Percentiles rank a stretch among this genome's conserved stretches.
phyloP scores from a whole-genome alignment of 2,329 filamentous ascomycete genomes.

The Alternaria dauci region DNA sequence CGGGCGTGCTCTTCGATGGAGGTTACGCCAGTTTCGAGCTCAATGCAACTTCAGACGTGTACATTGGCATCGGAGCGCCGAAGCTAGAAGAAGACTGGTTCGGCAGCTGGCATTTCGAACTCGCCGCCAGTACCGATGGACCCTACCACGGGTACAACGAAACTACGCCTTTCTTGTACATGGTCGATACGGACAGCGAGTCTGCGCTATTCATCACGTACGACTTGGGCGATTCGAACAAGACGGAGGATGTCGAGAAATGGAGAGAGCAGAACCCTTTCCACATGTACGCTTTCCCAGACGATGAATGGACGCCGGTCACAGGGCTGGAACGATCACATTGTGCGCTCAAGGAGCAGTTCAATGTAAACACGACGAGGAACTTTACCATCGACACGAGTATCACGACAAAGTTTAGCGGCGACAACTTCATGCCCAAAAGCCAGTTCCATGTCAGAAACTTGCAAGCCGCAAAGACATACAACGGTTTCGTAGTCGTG shows the following conservation, averaged over 20 bases:
- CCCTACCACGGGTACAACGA: slow-evolving; percentile 75
- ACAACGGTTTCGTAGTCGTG: slow-evolving; percentile 76
- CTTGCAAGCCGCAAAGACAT: slow-evolving; percentile 75
- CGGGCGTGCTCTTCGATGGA: slow-evolving; percentile 63
- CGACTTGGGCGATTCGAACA: slow-evolving; percentile 67
- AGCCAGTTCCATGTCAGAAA: slow-evolving; percentile 87
- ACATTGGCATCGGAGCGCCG: slow-evolving; percentile 77
- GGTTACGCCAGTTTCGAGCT: slow-evolving; percentile 74
- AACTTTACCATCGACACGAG: slow-evolving; percentile 70
- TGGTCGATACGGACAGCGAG: slow-evolving; percentile 84
- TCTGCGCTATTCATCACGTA: slow-evolving; percentile 81
- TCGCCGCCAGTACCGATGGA: slow-evolving; percentile 82
- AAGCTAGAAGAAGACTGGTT: slow-evolving; percentile 65
- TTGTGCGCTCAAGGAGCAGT: slow-evolving; percentile 76
- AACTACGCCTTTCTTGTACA: slow-evolving; percentile 68
- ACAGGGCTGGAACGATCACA: slow-evolving; percentile 79
- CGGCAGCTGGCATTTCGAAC: slow-evolving; percentile 78
- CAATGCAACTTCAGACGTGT: slow-evolving; percentile 72
- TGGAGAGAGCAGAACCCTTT: slow-evolving; percentile 69
- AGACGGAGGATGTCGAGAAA: slow-evolving; percentile 59
- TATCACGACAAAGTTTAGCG: slow-evolving; percentile 69
- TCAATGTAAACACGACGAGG: slow-evolving; percentile 69
- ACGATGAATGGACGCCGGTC: slow-evolving; percentile 63
- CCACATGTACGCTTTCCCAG: slow-evolving; percentile 77
- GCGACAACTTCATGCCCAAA: slow-evolving; percentile 67